A percentile compares a stretch with the other conserved stretches of the same genome.
phyloP scores from a whole-genome alignment of 805 yeast genomes.

The Sungouiella thailandica region DNA sequence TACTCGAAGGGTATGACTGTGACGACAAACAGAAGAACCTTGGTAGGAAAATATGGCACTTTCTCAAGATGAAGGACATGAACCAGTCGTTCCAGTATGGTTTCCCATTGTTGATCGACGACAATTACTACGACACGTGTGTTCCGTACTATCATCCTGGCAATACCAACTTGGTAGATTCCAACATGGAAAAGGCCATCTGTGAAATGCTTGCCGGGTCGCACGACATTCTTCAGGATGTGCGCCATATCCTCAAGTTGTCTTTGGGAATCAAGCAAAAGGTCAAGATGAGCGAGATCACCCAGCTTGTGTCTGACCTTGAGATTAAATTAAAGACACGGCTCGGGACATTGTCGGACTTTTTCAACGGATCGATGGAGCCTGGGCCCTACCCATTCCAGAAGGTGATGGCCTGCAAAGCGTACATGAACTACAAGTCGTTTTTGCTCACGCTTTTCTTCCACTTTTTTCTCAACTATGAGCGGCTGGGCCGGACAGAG shows the following conservation, averaged over 20 bases:
- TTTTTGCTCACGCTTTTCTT: slow-evolving; percentile 24
- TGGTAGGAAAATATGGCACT: slow-evolving; percentile 15
- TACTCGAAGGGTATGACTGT: background rate
- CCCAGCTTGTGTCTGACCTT: slow-evolving; percentile 10
- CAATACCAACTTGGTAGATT: slow-evolving; percentile 27
- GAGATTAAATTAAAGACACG: background rate
- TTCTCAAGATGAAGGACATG: slow-evolving; percentile 27
- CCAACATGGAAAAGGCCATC: slow-evolving; percentile 33
- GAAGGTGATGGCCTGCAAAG: slow-evolving; percentile 19
- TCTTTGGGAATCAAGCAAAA: slow-evolving; percentile 38
- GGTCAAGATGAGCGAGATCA: slow-evolving; percentile 34
- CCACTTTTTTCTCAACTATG: slow-evolving; percentile 39
- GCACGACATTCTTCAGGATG: slow-evolving; percentile 19
- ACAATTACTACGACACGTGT: slow-evolving; percentile 24
- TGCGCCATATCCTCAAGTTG: slow-evolving; percentile 25
- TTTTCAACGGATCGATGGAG: background rate
- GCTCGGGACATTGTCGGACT: slow-evolving; percentile 2
- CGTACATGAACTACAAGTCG: slow-evolving; percentile 24
- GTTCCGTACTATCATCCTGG: slow-evolving; percentile 32
- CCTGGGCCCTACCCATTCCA: slow-evolving; percentile 4
- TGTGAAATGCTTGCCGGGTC: slow-evolving; percentile 2
- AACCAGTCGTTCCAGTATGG: slow-evolving; percentile 31
- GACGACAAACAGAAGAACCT: slow-evolving; percentile 6
- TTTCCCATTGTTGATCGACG: slow-evolving; percentile 31
- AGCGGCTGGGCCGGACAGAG: slow-evolving; percentile 18